Base-by-base conservation (phyloP, 1,139 yeast genomes). In the Geotrichum aggregatum region DNA sequence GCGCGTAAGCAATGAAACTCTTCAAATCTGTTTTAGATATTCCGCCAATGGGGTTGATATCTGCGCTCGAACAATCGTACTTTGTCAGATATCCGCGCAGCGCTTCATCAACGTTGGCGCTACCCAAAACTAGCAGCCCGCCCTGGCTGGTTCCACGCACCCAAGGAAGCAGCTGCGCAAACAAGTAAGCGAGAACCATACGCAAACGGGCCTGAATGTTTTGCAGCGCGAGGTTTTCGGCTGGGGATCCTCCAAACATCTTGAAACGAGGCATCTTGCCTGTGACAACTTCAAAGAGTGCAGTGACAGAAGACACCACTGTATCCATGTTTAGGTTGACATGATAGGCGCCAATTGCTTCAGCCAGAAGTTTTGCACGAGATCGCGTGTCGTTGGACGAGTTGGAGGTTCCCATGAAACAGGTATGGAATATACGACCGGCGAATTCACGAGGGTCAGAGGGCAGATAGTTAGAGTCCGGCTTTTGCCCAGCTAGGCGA, bases 61-160 rank as follows among this genome's bases (percentile, higher is more conserved):
- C 99, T 1, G 98, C 98, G 38, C 95, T 84, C 13, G 97, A 89
- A 67, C 97, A 89, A 68, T 92, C 99, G 68, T 92, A 92, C 67
- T 92, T 92, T 13, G 99, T 92, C 65, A 94, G 76, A 65, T 92
- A 92, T 0, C 99, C 99, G 58, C 99, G 76, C 57, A 92, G 73
- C 62, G 96, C 88, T 67, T 92, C 99, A 68, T 92, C 99, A n/a
- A 92, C 98, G 66, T 92, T 92, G 6, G 98, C 97, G 66, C 95
- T 84, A 1, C 98, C 98, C 52, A 92, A 75, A 7, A 92, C 99
- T 42, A 92, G 74, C 49, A 92, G 71, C 0, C 98, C 96, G 3
- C 89, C 89, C 14, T 82, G 77, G 47, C 78, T 75, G 33, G 76
- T 74, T 5, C 82, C 81, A 60, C 98, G 77, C 14, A 89, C 87